These are phyloP conservation scores for Neurospora sublineolata DNA, from an alignment of 495 filamentous ascomycete species.

Conservation along the genomic window DNA sequence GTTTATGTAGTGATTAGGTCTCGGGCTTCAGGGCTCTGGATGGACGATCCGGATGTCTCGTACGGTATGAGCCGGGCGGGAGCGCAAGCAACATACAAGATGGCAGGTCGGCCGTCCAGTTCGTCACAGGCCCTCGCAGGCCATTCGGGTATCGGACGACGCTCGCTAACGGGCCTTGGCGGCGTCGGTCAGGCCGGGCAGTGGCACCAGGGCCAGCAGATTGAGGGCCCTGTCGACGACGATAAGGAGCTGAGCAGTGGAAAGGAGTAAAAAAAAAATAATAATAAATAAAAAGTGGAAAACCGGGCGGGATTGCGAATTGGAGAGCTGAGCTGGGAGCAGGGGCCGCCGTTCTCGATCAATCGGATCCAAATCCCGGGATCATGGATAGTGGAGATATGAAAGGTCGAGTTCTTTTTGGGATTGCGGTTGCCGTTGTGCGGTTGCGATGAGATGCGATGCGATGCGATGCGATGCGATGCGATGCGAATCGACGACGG, in stretches of 20 bases:
- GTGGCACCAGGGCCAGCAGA: not conserved
- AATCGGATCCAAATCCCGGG: not conserved
- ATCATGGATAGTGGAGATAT: not conserved
- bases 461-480: not conserved
- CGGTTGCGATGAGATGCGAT: not conserved
- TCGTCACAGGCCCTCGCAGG: too few relatives aligned
- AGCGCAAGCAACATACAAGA: not conserved
- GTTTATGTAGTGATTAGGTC: not conserved
- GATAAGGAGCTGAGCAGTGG: not conserved
- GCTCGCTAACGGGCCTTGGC: not conserved
- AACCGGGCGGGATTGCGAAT: not conserved
- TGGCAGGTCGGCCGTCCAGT: too few relatives aligned
- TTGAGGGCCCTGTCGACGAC: not conserved
- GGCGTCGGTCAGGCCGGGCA: not conserved
- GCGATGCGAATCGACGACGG: not conserved
- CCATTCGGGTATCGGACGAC: not conserved
- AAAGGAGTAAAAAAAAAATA: not conserved
- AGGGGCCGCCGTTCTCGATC: not conserved
- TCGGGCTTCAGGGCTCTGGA: not conserved
- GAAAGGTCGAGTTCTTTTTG: not conserved
- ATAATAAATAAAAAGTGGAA: not conserved
- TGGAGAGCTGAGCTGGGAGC: not conserved
- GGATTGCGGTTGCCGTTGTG: not conserved
- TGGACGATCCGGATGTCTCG: not conserved
- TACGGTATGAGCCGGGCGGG: not conserved